Percentiles rank a stretch among this genome's conserved stretches.
These are phyloP conservation scores for Flaveria linearis DNA, from an alignment of 129 eudicot genomes.

Conservation along the genomic window DNA sequence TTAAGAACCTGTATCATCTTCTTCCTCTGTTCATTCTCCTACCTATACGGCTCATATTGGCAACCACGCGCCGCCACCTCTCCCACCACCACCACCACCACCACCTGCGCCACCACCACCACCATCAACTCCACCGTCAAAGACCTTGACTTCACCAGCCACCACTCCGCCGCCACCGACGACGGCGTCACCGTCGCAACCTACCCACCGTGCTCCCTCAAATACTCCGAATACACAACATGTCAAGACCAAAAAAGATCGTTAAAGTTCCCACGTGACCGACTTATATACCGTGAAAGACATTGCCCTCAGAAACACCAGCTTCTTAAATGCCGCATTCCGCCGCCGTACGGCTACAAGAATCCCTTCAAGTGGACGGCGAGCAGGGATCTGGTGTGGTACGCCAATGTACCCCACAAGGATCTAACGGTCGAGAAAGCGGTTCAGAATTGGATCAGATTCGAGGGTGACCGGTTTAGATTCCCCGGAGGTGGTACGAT, in stretches of 20 bases:
- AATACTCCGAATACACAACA: slow-evolving; percentile 83
- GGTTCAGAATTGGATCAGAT: slow-evolving; percentile 92
- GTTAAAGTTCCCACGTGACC: slow-evolving; percentile 50
- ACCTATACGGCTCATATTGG: slow-evolving; percentile 65
- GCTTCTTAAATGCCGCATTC: slow-evolving; percentile 75
- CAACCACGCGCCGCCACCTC: slow-evolving; percentile 40
- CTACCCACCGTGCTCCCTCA: slow-evolving; percentile 61
- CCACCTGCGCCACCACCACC: slow-evolving; percentile 34
- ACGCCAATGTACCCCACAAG: slow-evolving; percentile 90
- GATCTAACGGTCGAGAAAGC: slow-evolving; percentile 96
- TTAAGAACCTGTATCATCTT: slow-evolving; percentile 33
- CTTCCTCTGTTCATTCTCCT: slow-evolving; percentile 67
- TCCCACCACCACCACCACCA: slow-evolving; percentile 27
- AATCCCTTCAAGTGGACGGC: slow-evolving; percentile 88
- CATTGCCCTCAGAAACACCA: slow-evolving; percentile 78
- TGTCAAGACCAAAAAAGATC: slow-evolving; percentile 71
- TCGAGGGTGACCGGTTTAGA: slow-evolving; percentile 91
- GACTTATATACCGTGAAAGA: slow-evolving; percentile 74
- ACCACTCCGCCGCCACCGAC: slow-evolving; percentile 50
- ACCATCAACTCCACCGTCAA: not conserved
- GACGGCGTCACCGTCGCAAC: slow-evolving; percentile 9
- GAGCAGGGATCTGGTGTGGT: slow-evolving; percentile 88
- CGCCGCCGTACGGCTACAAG: slow-evolving; percentile 86
- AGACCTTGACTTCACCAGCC: slow-evolving; percentile 65
- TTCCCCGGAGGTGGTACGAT: slow-evolving; percentile 99